Conservation (phyloP, 164 flowering plant genomes). For the Dillenia turbinata region DNA sequence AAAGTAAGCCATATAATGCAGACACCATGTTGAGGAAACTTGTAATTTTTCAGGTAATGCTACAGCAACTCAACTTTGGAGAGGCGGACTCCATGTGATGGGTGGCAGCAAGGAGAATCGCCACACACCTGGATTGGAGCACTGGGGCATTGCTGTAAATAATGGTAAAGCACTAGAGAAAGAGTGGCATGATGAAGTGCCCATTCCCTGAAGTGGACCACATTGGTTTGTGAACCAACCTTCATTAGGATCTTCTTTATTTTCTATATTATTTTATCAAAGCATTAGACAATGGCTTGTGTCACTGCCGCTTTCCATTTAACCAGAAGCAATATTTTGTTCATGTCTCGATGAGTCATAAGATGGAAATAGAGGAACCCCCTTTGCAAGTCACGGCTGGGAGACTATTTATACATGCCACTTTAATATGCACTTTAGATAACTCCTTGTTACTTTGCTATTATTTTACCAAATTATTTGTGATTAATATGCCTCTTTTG, state of each 20-base stretch:
- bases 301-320: no score
- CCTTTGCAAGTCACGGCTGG: no score
- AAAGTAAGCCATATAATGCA: no score
- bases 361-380: no score
- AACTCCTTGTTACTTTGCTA: neutral
- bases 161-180: constrained; percentile 78
- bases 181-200: constrained; percentile 75
- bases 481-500: no score
- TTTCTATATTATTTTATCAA: no score
- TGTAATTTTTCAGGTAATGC: constrained; percentile 68
- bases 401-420: no score
- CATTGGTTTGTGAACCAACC: constrained; percentile 53
- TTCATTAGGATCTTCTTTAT: no score
- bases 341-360: no score
- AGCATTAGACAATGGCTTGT: no score
- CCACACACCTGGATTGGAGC: constrained; percentile 78
- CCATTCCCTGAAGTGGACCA: constrained; percentile 97
- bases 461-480: neutral
- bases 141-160: constrained; percentile 95
- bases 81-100: constrained; percentile 98
- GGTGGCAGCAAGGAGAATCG: constrained; percentile 97
- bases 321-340: no score
- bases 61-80: constrained; percentile 96
- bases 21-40: neutral
- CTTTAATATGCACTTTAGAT: no score